Base-by-base conservation (phyloP, 2,329 filamentous ascomycete genomes). In the Metarhizium humberi region DNA sequence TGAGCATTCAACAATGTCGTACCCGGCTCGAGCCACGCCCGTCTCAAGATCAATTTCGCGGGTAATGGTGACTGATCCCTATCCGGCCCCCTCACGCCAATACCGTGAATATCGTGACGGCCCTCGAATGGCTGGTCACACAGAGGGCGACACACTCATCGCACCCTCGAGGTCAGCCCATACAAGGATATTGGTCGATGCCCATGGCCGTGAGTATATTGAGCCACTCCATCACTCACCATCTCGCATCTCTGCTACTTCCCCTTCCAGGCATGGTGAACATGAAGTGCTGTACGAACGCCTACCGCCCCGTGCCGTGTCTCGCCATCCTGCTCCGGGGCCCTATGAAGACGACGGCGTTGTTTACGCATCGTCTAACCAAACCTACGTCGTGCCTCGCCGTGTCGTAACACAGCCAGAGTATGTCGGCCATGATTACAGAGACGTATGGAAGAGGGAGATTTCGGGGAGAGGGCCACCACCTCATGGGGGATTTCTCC, bases 121-220 rank as follows among this genome's bases (percentile, higher is more conserved):
- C 6, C 64, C 71, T 13, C 75, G 78, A 51, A 71, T 75, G 64
- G 77, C 75, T 63, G 68, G 75, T 36, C 77, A 77, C 45, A 74
- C 79, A 25, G 74, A 78, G 54, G 67, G 67, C 50, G 77, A 79
- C 59, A 73, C 78, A 36, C 73, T 75, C n/a, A 77, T 81, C 72
- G 72, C 72, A 2, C 75, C 75, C 50, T 75, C 75, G 62, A 69
- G 75, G 51, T 76, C 80, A 6, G 78, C 80, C 18, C 73, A 80
- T 49, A 75, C 85, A 55, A 83, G 86, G 58, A 86, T 96, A 59
- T 78, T 95, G 38, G 77, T 95, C 54, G 92, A 96, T 70, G 84
- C 88, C 58, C 89, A 85, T 69, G 91, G 91, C 45, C 88, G 89
- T 67, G 84, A 90, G 66, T 96, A 92, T 71, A 69, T 79, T 57